Conservation (phyloP, 2,329 filamentous ascomycete species). For the Lasiodiplodia gonubiensis region DNA sequence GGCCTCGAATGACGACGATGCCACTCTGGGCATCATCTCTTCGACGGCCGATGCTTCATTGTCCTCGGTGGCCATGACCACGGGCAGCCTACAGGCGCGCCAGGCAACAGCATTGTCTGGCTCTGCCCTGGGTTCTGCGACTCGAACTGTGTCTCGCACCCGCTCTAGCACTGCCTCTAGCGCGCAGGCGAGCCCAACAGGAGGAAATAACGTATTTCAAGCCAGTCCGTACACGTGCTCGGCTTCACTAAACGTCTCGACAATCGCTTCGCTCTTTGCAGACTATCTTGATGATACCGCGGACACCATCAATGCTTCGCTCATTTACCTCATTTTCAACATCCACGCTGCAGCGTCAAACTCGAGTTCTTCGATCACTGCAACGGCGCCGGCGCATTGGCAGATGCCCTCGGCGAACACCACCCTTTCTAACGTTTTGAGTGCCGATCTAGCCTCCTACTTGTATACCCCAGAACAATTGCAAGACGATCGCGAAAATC, state of each 20-base stretch:
- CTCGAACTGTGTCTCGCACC: background rate
- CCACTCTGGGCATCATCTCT: slow-evolving; percentile 31
- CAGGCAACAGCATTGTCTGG: slow-evolving; percentile 5
- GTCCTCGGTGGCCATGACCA: slow-evolving; percentile 12
- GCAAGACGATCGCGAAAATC: slow-evolving; percentile 57
- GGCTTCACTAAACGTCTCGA: slow-evolving; percentile 55
- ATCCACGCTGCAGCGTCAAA: slow-evolving; percentile 59
- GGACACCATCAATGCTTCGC: slow-evolving; percentile 60
- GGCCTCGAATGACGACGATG: slow-evolving; percentile 32
- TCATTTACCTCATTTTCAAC: slow-evolving; percentile 63
- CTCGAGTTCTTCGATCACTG: slow-evolving; percentile 47
- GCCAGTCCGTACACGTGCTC: slow-evolving; percentile 63
- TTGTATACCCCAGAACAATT: slow-evolving; percentile 62
- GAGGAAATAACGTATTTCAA: slow-evolving; percentile 44
- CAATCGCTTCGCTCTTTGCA: slow-evolving; percentile 57
- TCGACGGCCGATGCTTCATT: slow-evolving; percentile 15
- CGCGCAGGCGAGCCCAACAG: slow-evolving; percentile 29
- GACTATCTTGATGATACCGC: slow-evolving; percentile 61
- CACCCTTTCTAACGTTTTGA: slow-evolving; percentile 55
- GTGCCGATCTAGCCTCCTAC: slow-evolving; percentile 55
- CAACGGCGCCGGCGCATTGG: slow-evolving; percentile 47
- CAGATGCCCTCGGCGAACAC: slow-evolving; percentile 53
- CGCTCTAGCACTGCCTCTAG: slow-evolving; percentile 25
- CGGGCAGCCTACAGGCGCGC: slow-evolving; percentile 7
- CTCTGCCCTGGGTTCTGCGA: slow-evolving; percentile 2